Conservation (phyloP, 768 basidiomycete species). For the Xerocomellus amylosporus region DNA sequence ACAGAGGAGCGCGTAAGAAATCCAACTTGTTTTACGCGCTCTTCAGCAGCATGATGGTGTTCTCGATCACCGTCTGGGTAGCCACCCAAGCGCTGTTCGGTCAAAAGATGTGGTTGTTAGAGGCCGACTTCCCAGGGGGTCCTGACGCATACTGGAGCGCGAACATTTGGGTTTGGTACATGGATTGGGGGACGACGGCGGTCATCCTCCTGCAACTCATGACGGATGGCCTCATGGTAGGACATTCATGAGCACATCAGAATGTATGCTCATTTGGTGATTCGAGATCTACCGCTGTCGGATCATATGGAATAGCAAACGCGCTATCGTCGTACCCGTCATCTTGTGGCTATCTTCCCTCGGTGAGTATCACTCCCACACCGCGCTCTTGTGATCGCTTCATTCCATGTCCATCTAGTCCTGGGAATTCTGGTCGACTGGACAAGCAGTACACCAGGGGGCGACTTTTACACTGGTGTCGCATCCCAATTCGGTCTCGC, state of each 20-base stretch:
- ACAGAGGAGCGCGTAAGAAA: neutral
- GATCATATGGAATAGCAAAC: slow-evolving; percentile 31
- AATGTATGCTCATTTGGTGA: neutral
- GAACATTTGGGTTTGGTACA: slow-evolving; percentile 27
- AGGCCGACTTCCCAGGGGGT: slow-evolving; percentile 36
- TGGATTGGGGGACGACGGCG: slow-evolving; percentile 24
- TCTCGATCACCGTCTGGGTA: slow-evolving; percentile 32
- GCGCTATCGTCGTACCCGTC: slow-evolving; percentile 11
- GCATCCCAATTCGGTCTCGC: slow-evolving; percentile 10
- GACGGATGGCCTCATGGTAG: slow-evolving; percentile 32
- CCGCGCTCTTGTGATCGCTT: neutral
- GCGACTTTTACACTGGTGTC: slow-evolving; percentile 17
- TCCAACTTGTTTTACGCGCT: slow-evolving; percentile 19
- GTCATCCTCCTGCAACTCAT: slow-evolving; percentile 34
- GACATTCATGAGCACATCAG: neutral
- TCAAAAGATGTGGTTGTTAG: slow-evolving; percentile 36
- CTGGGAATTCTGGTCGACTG: slow-evolving; percentile 16
- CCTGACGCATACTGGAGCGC: slow-evolving; percentile 29
- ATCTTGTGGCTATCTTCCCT: slow-evolving; percentile 25
- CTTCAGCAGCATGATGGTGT: slow-evolving; percentile 27
- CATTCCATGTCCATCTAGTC: slow-evolving; percentile 7
- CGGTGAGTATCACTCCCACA: slow-evolving; percentile 6
- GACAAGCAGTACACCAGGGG: slow-evolving; percentile 13
- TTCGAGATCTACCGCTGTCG: slow-evolving; percentile 41
- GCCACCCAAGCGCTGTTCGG: slow-evolving; percentile 21